These are phyloP conservation scores for Triticum urartu DNA, from an alignment of 176 grass and related monocot species.

Conservation along the genomic window DNA sequence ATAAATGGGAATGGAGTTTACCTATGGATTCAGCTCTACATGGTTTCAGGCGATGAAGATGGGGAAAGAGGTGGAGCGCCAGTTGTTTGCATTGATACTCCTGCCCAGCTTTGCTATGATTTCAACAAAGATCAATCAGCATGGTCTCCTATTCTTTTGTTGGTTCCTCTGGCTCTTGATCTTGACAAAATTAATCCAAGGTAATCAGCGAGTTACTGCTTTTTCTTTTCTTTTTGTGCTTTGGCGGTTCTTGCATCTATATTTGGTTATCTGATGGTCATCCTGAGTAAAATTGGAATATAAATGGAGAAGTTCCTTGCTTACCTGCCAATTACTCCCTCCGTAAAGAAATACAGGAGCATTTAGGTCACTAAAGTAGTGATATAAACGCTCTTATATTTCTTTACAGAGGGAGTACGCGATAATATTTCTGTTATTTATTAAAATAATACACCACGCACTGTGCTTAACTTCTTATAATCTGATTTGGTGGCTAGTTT, in stretches of 20 bases:
- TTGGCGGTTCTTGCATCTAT: background rate
- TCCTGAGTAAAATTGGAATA: background rate
- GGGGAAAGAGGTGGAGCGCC: slow-evolving; percentile 92
- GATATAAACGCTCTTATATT: no score
- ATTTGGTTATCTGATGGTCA: background rate
- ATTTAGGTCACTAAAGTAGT: no score
- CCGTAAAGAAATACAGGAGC: no score
- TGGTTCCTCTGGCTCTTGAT: slow-evolving; percentile 61
- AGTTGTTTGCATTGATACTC: slow-evolving; percentile 78
- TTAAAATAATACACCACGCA: no score
- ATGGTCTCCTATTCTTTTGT: slow-evolving; percentile 77
- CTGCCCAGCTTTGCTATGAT: slow-evolving; percentile 60
- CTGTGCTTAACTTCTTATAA: no score
- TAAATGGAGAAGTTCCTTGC: no score
- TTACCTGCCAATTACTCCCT: no score
- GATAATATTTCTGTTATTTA: no score
- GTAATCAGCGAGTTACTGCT: slow-evolving; percentile 34
- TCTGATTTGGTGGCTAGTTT: no score
- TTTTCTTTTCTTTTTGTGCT: background rate
- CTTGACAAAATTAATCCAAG: slow-evolving; percentile 95
- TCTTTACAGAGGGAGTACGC: no score
- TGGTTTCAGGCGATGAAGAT: slow-evolving; percentile 17
- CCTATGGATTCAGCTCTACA: no score
- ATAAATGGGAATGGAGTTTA: no score
- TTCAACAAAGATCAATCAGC: slow-evolving; percentile 45